These are phyloP conservation scores for Xylaria bambusicola DNA, from an alignment of 495 filamentous ascomycete species.

Conservation along the genomic window DNA sequence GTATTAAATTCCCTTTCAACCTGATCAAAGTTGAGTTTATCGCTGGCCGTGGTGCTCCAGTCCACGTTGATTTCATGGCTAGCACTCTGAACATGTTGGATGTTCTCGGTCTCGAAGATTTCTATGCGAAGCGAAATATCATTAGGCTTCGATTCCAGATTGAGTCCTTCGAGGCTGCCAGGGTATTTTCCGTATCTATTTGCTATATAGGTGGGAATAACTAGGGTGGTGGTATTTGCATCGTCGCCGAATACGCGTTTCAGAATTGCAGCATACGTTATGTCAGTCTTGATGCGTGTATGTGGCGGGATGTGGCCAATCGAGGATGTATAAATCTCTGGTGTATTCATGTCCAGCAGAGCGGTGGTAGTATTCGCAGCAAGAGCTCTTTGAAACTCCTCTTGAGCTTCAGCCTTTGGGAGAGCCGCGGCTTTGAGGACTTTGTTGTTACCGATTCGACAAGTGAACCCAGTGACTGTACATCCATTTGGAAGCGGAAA, in stretches of 20 bases:
- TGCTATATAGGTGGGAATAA: constrained; percentile 52
- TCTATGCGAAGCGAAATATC: constrained; percentile 27
- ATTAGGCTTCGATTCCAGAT: not conserved
- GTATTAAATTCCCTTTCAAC: not conserved
- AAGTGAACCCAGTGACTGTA: constrained; percentile 54
- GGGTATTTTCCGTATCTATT: constrained; percentile 53
- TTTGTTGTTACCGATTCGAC: constrained; percentile 34
- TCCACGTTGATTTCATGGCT: constrained; percentile 11
- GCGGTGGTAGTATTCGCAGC: constrained; percentile 48
- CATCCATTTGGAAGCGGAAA: constrained; percentile 60
- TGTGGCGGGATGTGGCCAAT: constrained; percentile 54
- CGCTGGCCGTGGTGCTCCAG: not conserved
- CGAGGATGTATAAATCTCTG: constrained; percentile 54
- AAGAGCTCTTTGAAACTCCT: constrained; percentile 48
- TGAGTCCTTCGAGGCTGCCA: constrained; percentile 39
- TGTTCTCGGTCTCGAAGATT: not conserved
- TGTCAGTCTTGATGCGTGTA: constrained; percentile 36
- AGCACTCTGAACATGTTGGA: not conserved
- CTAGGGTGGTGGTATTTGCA: constrained; percentile 53
- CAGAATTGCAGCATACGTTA: constrained; percentile 57
- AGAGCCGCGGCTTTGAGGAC: constrained; percentile 51
- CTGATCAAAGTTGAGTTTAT: not conserved
- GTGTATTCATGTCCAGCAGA: constrained; percentile 50
- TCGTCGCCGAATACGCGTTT: constrained; percentile 49
- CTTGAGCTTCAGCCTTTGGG: constrained; percentile 49